These are phyloP conservation scores for Parafenestella ontariensis DNA, from an alignment of 2,329 filamentous ascomycete species.

Conservation along the genomic window DNA sequence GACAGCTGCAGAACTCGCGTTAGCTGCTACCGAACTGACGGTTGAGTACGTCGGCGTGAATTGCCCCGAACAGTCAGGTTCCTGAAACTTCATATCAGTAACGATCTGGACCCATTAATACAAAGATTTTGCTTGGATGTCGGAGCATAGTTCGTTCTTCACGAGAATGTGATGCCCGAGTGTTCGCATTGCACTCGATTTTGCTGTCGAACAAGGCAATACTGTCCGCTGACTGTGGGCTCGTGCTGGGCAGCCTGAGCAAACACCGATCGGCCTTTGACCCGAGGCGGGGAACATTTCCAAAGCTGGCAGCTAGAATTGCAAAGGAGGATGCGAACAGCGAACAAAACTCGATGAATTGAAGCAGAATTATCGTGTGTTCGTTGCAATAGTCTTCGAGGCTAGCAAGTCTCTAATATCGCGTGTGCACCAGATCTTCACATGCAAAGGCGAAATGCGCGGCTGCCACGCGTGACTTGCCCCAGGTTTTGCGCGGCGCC, in stretches of 20 bases:
- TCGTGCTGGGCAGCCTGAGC: slow-evolving; percentile 18
- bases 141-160: neutral
- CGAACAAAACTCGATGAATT: neutral
- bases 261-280: slow-evolving; percentile 37
- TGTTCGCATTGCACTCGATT: neutral
- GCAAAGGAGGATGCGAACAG: neutral
- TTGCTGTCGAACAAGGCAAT: slow-evolving; percentile 23
- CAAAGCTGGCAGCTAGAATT: slow-evolving; percentile 15
- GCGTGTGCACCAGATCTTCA: slow-evolving; percentile 25
- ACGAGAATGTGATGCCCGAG: neutral
- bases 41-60: slow-evolving; percentile 9
- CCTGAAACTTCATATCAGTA: neutral
- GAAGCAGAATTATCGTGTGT: neutral
- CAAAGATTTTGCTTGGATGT: neutral
- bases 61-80: slow-evolving; percentile 5
- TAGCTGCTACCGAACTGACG: slow-evolving; percentile 11
- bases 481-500: slow-evolving; percentile 24
- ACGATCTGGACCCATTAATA: neutral
- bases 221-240: slow-evolving; percentile 21
- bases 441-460: slow-evolving; percentile 23
- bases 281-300: slow-evolving; percentile 25
- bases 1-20: slow-evolving; percentile 8
- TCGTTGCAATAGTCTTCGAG: neutral
- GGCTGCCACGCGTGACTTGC: slow-evolving; percentile 23
- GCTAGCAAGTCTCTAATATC: slow-evolving; percentile 7